A percentile compares a stretch with the other conserved stretches of the same genome.
These are phyloP conservation scores for Mortierella sp. DNA, from an alignment of 371 early-diverging fungal species.

Conservation along the genomic window DNA sequence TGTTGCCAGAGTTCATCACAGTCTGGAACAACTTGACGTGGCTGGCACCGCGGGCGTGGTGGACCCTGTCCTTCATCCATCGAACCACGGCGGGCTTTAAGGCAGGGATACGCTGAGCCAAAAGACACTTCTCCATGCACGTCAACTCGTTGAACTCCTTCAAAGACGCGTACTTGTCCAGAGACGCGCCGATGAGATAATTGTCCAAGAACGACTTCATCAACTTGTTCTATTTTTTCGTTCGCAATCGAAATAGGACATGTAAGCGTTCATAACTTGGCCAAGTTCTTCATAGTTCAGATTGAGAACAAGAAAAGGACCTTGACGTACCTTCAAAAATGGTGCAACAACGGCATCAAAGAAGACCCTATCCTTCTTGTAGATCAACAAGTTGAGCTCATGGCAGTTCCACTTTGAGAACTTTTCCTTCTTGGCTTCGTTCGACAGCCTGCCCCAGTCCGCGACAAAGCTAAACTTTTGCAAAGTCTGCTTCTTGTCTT, in stretches of 20 bases:
- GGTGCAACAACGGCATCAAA: slow-evolving; percentile 62
- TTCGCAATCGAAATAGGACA: background rate
- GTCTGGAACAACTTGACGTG: slow-evolving; percentile 41
- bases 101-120: slow-evolving; percentile 59
- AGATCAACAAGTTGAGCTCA: slow-evolving; percentile 70
- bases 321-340: slow-evolving; percentile 60
- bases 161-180: slow-evolving; percentile 53
- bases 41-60: slow-evolving; percentile 20
- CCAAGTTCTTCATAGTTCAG: background rate
- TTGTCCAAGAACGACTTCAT: slow-evolving; percentile 67
- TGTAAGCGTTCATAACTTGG: background rate
- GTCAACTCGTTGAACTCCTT: slow-evolving; percentile 56
- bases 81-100: slow-evolving; percentile 45
- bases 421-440: slow-evolving; percentile 59
- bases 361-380: slow-evolving; percentile 62
- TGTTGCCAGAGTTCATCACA: slow-evolving; percentile 45
- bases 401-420: slow-evolving; percentile 62
- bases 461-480: slow-evolving; percentile 39
- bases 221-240: slow-evolving; percentile 62
- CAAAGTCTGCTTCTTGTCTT: slow-evolving; percentile 24
- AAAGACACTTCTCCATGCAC: slow-evolving; percentile 63
- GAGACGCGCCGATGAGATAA: slow-evolving; percentile 60
- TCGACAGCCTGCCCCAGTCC: slow-evolving; percentile 37
- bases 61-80: slow-evolving; percentile 54
- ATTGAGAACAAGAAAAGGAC: background rate